phyloP scores from a whole-genome alignment of 768 basidiomycete genomes.

The Sarcodon sp. region DNA sequence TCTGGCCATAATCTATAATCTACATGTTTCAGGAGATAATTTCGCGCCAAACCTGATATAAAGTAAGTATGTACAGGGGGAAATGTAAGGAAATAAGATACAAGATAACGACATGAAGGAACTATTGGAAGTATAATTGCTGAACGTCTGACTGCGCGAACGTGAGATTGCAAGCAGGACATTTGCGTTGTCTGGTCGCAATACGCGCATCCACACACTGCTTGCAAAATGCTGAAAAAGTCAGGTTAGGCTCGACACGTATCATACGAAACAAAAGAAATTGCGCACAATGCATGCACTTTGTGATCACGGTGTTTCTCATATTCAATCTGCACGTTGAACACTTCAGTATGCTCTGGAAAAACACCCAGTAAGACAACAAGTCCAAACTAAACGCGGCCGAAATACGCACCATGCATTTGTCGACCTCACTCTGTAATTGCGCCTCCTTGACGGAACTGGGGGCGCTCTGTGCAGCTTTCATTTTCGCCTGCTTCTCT shows the following conservation, averaged over 20 bases:
- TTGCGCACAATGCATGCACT: slow-evolving; percentile 84
- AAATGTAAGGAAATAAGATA: neutral
- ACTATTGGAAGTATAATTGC: slow-evolving; percentile 44
- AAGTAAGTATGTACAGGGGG: neutral
- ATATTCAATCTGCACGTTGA: slow-evolving; percentile 74
- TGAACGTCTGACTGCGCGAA: slow-evolving; percentile 85
- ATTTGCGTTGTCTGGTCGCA: slow-evolving; percentile 84
- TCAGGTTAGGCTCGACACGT: neutral
- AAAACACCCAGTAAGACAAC: neutral
- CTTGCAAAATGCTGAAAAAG: slow-evolving; percentile 64
- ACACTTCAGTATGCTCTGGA: slow-evolving; percentile 77
- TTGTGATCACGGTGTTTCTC: slow-evolving; percentile 70
- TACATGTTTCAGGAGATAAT: neutral
- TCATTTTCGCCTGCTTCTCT: slow-evolving; percentile 37
- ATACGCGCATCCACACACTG: slow-evolving; percentile 80
- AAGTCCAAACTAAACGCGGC: neutral
- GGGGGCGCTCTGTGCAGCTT: slow-evolving; percentile 16
- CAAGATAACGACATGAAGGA: neutral
- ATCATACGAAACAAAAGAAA: neutral
- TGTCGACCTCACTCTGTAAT: slow-evolving; percentile 35
- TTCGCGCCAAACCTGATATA: too few species aligned
- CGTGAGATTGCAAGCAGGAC: slow-evolving; percentile 72
- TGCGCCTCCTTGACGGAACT: slow-evolving; percentile 17
- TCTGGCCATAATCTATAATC: neutral
- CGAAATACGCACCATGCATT: slow-evolving; percentile 39